These are phyloP conservation scores for Simplicillium aogashimaense DNA, from an alignment of 2,329 filamentous ascomycete species.

Conservation along the genomic window DNA sequence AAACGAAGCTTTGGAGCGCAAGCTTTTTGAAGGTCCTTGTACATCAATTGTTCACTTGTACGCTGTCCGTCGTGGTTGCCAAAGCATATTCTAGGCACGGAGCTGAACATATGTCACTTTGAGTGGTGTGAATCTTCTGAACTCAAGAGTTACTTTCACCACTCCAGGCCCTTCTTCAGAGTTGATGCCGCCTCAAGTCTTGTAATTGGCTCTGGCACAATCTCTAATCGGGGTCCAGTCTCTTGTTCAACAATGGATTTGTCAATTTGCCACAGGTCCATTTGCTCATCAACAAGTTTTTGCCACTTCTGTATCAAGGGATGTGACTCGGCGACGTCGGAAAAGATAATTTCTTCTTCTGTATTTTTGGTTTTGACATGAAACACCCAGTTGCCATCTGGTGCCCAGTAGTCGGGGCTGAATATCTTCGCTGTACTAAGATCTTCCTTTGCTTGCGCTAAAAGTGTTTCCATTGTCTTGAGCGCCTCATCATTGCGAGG, in stretches of 20 bases:
- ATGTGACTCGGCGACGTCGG: conserved; percentile 56
- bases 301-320: conserved; percentile 57
- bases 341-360: conserved; percentile 39
- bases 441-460: conserved; percentile 44
- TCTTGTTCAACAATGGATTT: conserved; percentile 22
- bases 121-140: too few species aligned
- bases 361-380: conserved; percentile 30
- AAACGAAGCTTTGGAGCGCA: too few species aligned
- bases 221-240: conserved; percentile 16
- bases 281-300: conserved; percentile 17
- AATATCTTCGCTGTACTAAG: conserved; percentile 55
- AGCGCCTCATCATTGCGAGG: conserved; percentile 14
- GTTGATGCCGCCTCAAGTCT: conserved; percentile 12
- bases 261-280: conserved; percentile 23
- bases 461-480: conserved; percentile 18
- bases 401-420: conserved; percentile 53
- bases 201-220: conserved; percentile 16
- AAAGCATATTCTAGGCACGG: too few species aligned
- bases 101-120: too few species aligned
- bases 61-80: too few species aligned
- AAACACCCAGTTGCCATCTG: conserved; percentile 64
- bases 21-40: too few species aligned
- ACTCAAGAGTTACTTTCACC: conserved; percentile 14
- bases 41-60: too few species aligned
- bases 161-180: conserved; percentile 24